Percentiles rank a stretch among this genome's conserved stretches.
Conservation (phyloP, 1,284 basidiomycete genomes). For the Leccinum brunneo-olivaceum region DNA sequence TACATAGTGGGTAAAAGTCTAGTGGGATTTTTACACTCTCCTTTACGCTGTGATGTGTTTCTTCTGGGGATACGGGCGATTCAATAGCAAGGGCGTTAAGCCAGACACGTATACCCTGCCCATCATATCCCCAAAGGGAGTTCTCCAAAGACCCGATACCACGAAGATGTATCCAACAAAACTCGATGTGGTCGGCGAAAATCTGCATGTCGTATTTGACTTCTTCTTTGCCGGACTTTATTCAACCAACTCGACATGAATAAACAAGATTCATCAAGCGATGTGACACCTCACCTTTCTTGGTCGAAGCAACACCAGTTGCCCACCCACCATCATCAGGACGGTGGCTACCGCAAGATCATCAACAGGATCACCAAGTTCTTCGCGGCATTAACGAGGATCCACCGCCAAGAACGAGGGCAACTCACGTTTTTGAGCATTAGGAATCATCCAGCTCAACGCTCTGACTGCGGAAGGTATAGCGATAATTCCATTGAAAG, state of each 20-base stretch:
- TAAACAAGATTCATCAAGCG: neutral
- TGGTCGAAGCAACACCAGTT: slow-evolving; percentile 81
- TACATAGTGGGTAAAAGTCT: slow-evolving; percentile 94
- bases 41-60: slow-evolving; percentile 63
- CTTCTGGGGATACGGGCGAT: slow-evolving; percentile 37
- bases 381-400: slow-evolving; percentile 36
- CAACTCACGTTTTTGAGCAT: slow-evolving; percentile 80
- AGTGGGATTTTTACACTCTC: slow-evolving; percentile 88
- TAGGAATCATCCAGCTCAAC: slow-evolving; percentile 96
- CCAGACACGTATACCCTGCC: slow-evolving; percentile 86
- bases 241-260: slow-evolving; percentile 6
- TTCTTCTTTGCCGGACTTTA: slow-evolving; percentile 75
- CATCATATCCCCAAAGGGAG: slow-evolving; percentile 97
- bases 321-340: slow-evolving; percentile 92
- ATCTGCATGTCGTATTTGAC: slow-evolving; percentile 98
- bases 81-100: slow-evolving; percentile 92
- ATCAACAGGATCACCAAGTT: slow-evolving; percentile 88
- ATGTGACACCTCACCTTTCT: slow-evolving; percentile 49
- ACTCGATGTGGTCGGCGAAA: slow-evolving; percentile 91
- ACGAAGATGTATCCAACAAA: slow-evolving; percentile 96
- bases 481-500: slow-evolving; percentile 86
- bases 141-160: slow-evolving; percentile 93
- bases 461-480: slow-evolving; percentile 83
- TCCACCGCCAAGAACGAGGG: neutral
- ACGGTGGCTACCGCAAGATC: slow-evolving; percentile 94